Evolutionary conservation across 1,284 basidiomycete genomes (phyloP).

Genomic region (Cryptococcus neoformans): DNA sequence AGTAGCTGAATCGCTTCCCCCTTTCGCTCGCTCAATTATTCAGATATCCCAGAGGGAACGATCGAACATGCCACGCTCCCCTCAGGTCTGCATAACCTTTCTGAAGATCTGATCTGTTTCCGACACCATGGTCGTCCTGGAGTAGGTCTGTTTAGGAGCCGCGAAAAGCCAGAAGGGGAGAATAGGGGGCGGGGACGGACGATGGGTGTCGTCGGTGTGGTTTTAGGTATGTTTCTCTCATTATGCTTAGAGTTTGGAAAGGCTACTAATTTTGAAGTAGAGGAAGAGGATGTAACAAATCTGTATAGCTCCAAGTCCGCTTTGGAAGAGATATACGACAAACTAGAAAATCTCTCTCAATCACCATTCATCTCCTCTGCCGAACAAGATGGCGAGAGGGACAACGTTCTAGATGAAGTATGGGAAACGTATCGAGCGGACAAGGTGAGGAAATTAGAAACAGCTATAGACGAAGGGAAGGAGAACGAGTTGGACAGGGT

Average conservation of each 20-base stretch:
- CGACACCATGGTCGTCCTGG: constrained; percentile 26
- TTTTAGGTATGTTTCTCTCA: constrained; percentile 26
- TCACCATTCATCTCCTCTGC: constrained; percentile 12
- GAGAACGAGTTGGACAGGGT: constrained; percentile 4
- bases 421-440: constrained; percentile 13
- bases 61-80: constrained; percentile 42
- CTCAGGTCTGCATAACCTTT: constrained; percentile 36
- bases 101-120: constrained; percentile 33
- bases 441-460: neutral
- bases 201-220: constrained; percentile 43
- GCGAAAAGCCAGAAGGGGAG: constrained; percentile 5
- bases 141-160: constrained; percentile 34
- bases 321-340: constrained; percentile 29
- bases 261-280: neutral
- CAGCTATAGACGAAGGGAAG: neutral
- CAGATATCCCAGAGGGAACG: constrained; percentile 19
- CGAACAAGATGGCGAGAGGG: neutral
- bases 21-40: too few relatives aligned
- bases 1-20: too few relatives aligned
- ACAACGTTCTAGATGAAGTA: constrained; percentile 7
- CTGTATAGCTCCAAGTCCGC: constrained; percentile 24
- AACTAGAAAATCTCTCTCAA: constrained; percentile 21
- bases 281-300: constrained; percentile 9
- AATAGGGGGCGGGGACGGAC: constrained; percentile 27
- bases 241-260: neutral